Base-by-base conservation (phyloP, 2,329 filamentous ascomycete species). In the Trichophyton benhamiae region DNA sequence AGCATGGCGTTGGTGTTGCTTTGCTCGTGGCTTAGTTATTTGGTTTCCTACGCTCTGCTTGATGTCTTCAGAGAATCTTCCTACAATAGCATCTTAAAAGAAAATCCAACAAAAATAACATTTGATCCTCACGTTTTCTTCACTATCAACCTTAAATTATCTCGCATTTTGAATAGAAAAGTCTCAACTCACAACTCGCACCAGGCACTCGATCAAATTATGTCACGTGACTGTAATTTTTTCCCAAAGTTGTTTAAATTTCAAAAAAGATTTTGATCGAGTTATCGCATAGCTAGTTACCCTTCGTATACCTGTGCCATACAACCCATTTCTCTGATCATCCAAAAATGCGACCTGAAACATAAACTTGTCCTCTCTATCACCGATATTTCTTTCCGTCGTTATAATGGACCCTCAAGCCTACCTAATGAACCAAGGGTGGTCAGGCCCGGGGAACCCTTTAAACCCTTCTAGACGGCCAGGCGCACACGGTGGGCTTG, bases 361-460 rank as follows among this genome's bases (percentile, higher is more conserved):
- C 5, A 20, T 36, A 36, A n/a, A 33, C 13, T 38, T 36, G 27
- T 9, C 15, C 30, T 33, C 33, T 2, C 52, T 13, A 17, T 36
- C 6, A 8, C n/a, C n/a, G 5, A 15, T 15, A 36, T 17, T 30
- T 36, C 30, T 55, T 36, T 17, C 4, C 15, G 11, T 13, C 20
- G 7, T 52, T 55, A 9, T 15, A 36, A 42, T 97, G 91, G 83
- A 97, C 75, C 88, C 91, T 61, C 82, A 88, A 72, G 87, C 87
- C 68, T 87, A 94, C 68, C 85, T 97, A 67, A 85, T 86, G 67
- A 83, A 85, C 67, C 91, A 95, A 74, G 92, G 92, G 72, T 97
- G 92, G 92, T 85, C 87, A 63, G 92, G 92, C 66, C 83, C 85
- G 42, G 92, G 92, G 65, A 89, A 95, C 75, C 89, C 91, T 0